These are phyloP conservation scores for Pseudogymnoascus sp. DNA, from an alignment of 2,329 filamentous ascomycete genomes.

Conservation along the genomic window DNA sequence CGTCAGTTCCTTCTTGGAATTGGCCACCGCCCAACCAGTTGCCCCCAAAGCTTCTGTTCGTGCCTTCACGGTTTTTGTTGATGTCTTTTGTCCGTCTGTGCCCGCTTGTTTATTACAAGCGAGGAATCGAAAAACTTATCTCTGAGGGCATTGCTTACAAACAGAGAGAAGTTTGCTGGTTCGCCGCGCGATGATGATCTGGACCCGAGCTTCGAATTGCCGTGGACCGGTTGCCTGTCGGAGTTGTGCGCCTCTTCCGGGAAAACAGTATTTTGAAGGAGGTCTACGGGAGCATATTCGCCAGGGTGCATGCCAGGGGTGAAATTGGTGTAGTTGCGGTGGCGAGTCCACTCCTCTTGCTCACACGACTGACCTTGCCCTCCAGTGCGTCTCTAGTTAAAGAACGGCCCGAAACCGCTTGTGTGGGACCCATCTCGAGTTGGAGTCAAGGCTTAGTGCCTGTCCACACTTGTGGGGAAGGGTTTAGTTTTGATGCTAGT, in stretches of 20 bases:
- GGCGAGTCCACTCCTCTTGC: slow-evolving; percentile 1
- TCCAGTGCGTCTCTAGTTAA: not conserved
- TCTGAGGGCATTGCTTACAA: slow-evolving; percentile 73
- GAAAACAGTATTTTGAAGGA: slow-evolving; percentile 11
- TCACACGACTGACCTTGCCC: slow-evolving; percentile 4
- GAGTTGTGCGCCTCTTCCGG: slow-evolving; percentile 12
- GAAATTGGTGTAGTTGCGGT: slow-evolving; percentile 5
- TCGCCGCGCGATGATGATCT: slow-evolving; percentile 16
- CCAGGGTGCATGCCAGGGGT: not conserved
- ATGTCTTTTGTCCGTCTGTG: slow-evolving; percentile 87
- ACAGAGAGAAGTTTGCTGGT: slow-evolving; percentile 55
- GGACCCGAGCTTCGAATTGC: not conserved
- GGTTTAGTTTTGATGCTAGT: not conserved
- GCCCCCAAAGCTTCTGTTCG: slow-evolving; percentile 19
- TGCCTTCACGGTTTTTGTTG: slow-evolving; percentile 73
- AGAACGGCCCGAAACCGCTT: not conserved
- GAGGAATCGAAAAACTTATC: slow-evolving; percentile 94
- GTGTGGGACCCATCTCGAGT: slow-evolving; percentile 77
- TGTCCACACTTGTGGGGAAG: slow-evolving; percentile 46
- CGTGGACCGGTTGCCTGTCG: slow-evolving; percentile 17
- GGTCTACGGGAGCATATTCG: not conserved
- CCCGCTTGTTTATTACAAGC: slow-evolving; percentile 49
- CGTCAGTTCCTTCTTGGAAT: slow-evolving; percentile 21
- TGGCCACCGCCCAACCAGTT: slow-evolving; percentile 19
- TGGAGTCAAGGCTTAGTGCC: slow-evolving; percentile 91